Evolutionary conservation across 2,329 filamentous ascomycete species (phyloP).

Genomic region (Curvularia spicifera): DNA sequence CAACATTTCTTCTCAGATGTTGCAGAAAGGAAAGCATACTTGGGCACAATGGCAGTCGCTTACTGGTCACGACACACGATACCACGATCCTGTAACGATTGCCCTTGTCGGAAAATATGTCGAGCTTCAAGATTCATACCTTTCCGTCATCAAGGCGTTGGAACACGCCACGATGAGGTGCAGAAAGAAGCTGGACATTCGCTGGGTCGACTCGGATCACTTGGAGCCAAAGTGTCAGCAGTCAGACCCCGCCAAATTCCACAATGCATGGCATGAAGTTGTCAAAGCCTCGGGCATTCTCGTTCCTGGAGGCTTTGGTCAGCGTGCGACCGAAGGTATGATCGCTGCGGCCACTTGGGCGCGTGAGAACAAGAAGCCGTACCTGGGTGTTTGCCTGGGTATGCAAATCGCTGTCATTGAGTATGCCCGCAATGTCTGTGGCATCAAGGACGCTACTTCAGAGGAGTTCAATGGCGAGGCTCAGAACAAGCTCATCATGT

Average conservation of each 20-base stretch:
- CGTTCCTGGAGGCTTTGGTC: constrained; percentile 80
- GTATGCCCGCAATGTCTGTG: constrained; percentile 77
- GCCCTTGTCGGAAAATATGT: constrained; percentile 93
- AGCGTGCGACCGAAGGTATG: constrained; percentile 87
- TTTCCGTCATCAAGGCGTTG: constrained; percentile 82
- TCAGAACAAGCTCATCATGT: constrained; percentile 77
- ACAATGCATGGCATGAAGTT: constrained; percentile 84
- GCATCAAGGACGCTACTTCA: constrained; percentile 63
- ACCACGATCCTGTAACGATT: constrained; percentile 75
- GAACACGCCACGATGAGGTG: constrained; percentile 93
- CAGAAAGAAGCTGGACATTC: constrained; percentile 75
- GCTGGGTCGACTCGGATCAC: constrained; percentile 84
- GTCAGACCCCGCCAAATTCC: constrained; percentile 72
- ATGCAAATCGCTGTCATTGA: constrained; percentile 95
- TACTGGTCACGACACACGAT: constrained; percentile 69
- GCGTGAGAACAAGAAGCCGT: constrained; percentile 78
- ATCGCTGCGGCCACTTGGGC: constrained; percentile 86
- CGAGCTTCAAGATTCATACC: constrained; percentile 82
- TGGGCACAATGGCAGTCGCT: constrained; percentile 81
- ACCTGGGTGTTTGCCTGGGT: constrained; percentile 87
- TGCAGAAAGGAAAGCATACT: constrained; percentile 69
- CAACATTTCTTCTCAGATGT: constrained; percentile 59
- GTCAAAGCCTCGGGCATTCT: constrained; percentile 73
- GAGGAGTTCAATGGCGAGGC: constrained; percentile 65
- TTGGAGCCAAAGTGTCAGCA: constrained; percentile 72